These are phyloP conservation scores for Daldinia sp. DNA, from an alignment of 2,329 filamentous ascomycete genomes.

Conservation along the genomic window DNA sequence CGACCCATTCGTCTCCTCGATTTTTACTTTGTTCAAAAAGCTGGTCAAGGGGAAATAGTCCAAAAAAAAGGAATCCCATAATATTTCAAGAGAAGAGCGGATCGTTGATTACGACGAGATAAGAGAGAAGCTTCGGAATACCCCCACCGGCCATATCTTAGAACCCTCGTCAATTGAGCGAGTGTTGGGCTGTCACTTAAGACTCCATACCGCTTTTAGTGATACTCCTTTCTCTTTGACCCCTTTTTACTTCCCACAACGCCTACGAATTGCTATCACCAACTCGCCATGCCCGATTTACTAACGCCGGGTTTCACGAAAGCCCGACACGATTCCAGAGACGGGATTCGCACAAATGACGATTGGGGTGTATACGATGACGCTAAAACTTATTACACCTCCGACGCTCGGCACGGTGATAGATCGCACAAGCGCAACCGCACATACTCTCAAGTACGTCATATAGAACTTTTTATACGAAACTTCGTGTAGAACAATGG, in stretches of 20 bases:
- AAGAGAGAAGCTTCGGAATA: conserved; percentile 32
- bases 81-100: conserved; percentile 12
- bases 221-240: conserved; percentile 31
- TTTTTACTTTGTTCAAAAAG: not conserved
- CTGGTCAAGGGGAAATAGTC: conserved; percentile 18
- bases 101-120: conserved; percentile 22
- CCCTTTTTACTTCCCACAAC: conserved; percentile 12
- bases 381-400: conserved; percentile 70
- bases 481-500: conserved; percentile 10
- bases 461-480: conserved; percentile 3
- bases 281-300: conserved; percentile 44
- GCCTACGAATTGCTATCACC: conserved; percentile 25
- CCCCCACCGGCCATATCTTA: conserved; percentile 21
- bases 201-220: conserved; percentile 30
- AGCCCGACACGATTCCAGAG: conserved; percentile 36
- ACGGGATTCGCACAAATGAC: conserved; percentile 56
- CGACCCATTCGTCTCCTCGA: conserved; percentile 1
- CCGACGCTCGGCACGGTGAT: conserved; percentile 65
- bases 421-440: conserved; percentile 64
- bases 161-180: conserved; percentile 14
- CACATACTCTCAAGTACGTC: conserved; percentile 67
- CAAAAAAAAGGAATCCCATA: conserved; percentile 1
- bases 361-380: conserved; percentile 66
- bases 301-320: conserved; percentile 38
- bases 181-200: conserved; percentile 13